Evolutionary conservation across 345 rosid genomes (phyloP), one percentile per base, ranked within the genome.

Genomic region (Gossypium turneri): DNA sequence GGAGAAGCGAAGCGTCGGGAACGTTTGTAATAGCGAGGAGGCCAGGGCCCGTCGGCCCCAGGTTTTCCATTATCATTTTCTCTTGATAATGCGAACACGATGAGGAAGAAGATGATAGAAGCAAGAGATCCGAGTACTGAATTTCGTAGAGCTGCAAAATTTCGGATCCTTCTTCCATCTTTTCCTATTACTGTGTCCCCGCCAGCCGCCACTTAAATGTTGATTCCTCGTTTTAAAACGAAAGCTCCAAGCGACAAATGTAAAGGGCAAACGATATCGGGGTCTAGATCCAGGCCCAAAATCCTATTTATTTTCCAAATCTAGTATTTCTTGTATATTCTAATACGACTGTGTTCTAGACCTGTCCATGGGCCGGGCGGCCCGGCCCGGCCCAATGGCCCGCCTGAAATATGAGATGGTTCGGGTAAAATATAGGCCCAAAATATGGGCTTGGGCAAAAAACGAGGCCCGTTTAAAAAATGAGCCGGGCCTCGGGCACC

Each of bases 31-130:
- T 48, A 51, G 92, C 85, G 66, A 93, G 87, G 12, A 93, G 85
- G 11, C 94, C 98, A 0, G 96, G 92, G 56, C 98, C 97, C 4
- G 52, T 59, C 2, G 91, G 93, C 58, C 97, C 98, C 1, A 95
- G 84, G 72, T 86, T 85, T 81, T 89, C 90, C 89, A 89, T 79
- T 67, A 94, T 73, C 47, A 63, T 75, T 56, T 66, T 76, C 81
- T 65, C 68, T 22, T 12, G 51, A 63, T 91, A 91, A 57, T 78
- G 38, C 29, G 75, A 19, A n/a, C 65, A 72, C 7, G 79, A 22
- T 0, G 67, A 27, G 2, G 67, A 38, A 6, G 73, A 29, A 0
- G 84, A 74, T 3, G 87, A 85, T 38, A 85, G 75, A 29, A 81
- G 81, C 76, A 78, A 43, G 76, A 92, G 83, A 75, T 91, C 95